These are phyloP conservation scores for Diphasiastrum complanatum DNA, from an alignment of 83 land plant genomes.

Conservation along the genomic window DNA sequence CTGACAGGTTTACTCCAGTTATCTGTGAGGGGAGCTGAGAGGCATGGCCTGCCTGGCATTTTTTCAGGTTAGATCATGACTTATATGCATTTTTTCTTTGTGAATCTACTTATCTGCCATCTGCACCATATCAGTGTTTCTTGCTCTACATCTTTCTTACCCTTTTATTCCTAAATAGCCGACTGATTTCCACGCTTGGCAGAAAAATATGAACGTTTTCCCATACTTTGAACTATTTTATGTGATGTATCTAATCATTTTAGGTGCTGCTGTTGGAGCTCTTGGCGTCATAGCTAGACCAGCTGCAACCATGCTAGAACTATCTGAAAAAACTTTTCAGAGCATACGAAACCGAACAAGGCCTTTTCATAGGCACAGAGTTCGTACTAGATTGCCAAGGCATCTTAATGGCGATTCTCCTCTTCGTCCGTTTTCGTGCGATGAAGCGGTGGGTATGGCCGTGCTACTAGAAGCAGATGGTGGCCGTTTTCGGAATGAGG, in stretches of 20 bases:
- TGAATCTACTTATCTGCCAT: too few species aligned
- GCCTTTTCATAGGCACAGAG: conserved; percentile 41
- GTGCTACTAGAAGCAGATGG: conserved; percentile 63
- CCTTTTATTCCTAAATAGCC: too few species aligned
- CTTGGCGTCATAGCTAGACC: conserved; percentile 88
- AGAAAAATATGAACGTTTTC: neutral
- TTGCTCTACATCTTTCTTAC: too few species aligned
- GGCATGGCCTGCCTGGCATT: conserved; percentile 93
- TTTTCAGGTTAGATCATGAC: too few species aligned
- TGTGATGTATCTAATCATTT: conserved; percentile 4
- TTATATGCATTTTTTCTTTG: too few species aligned
- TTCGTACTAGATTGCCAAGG: conserved; percentile 74
- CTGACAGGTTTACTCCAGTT: conserved; percentile 94
- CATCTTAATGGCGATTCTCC: conserved; percentile 64
- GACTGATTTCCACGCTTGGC: too few species aligned
- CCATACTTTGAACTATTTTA: neutral
- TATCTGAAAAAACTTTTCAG: conserved; percentile 91
- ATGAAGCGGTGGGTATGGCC: conserved; percentile 80
- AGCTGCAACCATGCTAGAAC: conserved; percentile 82
- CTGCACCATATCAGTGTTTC: too few species aligned
- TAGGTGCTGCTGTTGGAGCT: conserved; percentile 85
- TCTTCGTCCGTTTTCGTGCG: conserved; percentile 85
- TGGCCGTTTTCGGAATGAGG: conserved; percentile 51
- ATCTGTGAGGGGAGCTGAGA: conserved; percentile 88
- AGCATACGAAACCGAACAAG: conserved; percentile 83